Evolutionary conservation across 768 basidiomycete genomes (phyloP), one percentile per base, ranked within the genome.

Genomic region (Polyporus arcularius): DNA sequence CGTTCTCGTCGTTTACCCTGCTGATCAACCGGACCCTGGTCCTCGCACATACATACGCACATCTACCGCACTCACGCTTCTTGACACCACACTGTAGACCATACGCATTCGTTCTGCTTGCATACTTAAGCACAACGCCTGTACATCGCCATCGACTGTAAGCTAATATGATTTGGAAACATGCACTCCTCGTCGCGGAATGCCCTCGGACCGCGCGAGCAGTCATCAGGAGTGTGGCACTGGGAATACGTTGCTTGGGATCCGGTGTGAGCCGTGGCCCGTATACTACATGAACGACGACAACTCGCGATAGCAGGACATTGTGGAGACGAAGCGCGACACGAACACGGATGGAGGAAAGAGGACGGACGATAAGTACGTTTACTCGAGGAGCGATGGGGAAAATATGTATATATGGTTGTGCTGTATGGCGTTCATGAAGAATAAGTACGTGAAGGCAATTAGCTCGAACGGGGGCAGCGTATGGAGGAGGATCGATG

Each of bases 301-400:
- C 49, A 59, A 47, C 55, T 55, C 62, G 62, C 62, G 62, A 63
- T 52, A 63, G 62, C 62, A 63, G 47, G 54, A 63, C 43, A 53
- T 52, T 28, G 55, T 45, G 46, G 47, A 48, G 49, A 21, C 49
- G 58, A 50, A 43, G 49, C 53, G 58, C 51, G 47, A 63, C 47
- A 47, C 52, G 57, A 46, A 49, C 40, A 62, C 53, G 42, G 42
- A 49, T 40, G 43, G 26, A 53, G 21, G 26, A n/a, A 21, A 15
- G 21, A 2, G 11, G 50, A 18, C 7, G 41, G 26, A 26, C 18
- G n/a, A 41, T 32, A 26, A 26, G 21, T 26, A 26, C 21, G 21
- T 26, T 26, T 26, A 15, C 11, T n/a, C 26, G 43, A 42, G 11
- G 42, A 51, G 32, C 40, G 21, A 28, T 50, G 49, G 21, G 21